phyloP scores from a whole-genome alignment of 441 rosid species.

The Theobroma grandiflorum region DNA sequence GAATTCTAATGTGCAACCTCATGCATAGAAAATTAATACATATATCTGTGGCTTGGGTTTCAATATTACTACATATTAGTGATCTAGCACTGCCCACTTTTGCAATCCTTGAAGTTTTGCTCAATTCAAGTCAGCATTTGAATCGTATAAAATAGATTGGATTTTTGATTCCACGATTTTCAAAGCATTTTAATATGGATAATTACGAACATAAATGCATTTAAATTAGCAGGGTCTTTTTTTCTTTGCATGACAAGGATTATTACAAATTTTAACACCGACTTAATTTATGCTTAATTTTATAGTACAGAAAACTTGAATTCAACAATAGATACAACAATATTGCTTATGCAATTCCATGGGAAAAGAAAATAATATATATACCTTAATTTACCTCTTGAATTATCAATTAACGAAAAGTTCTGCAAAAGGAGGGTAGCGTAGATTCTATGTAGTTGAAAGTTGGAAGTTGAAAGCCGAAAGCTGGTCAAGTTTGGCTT shows the following conservation, averaged over 20 bases:
- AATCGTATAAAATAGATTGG: not conserved
- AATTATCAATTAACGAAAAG: not conserved
- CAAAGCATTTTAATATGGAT: not conserved
- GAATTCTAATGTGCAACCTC: not conserved
- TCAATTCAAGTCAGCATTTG: not conserved
- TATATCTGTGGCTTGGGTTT: too few species aligned
- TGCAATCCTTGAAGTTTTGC: not conserved
- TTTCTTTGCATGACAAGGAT: not conserved
- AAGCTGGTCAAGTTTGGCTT: not conserved
- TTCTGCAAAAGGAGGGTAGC: not conserved
- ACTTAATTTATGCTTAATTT: not conserved
- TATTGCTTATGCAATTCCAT: not conserved
- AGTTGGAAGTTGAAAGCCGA: slow-evolving; percentile 16
- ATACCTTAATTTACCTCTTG: not conserved
- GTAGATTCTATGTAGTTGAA: slow-evolving; percentile 2
- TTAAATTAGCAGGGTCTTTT: not conserved
- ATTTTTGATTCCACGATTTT: not conserved
- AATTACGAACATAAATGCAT: not conserved
- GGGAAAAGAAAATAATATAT: not conserved
- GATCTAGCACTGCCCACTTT: not conserved
- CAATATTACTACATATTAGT: not conserved
- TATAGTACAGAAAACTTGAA: not conserved
- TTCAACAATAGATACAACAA: not conserved
- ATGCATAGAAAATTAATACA: too few species aligned
- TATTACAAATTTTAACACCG: not conserved